These are phyloP conservation scores for Phialophora tarda DNA, from an alignment of 2,329 filamentous ascomycete species.

Conservation along the genomic window DNA sequence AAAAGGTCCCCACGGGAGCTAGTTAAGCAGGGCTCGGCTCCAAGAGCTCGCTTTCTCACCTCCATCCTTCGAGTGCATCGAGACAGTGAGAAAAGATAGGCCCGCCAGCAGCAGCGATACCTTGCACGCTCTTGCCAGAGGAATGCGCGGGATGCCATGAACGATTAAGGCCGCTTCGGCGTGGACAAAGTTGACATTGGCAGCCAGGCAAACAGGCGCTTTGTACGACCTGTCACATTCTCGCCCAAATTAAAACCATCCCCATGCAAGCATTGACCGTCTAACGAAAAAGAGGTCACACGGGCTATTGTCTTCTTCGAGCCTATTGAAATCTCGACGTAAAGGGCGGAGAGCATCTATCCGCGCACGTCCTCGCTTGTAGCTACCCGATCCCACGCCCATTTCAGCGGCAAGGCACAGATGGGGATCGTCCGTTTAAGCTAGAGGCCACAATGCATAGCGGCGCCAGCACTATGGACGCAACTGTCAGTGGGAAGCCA, in stretches of 20 bases:
- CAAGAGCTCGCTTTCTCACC: too few species aligned
- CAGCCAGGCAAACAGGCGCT: conserved; percentile 16
- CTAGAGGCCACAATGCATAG: conserved; percentile 11
- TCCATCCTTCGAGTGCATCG: not conserved
- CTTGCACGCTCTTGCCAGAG: not conserved
- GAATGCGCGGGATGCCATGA: not conserved
- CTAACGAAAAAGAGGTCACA: conserved; percentile 16
- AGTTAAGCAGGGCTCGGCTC: not conserved
- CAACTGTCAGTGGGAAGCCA: conserved; percentile 16
- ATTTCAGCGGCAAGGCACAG: not conserved
- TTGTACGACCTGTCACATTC: conserved; percentile 37
- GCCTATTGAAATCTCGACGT: conserved; percentile 33
- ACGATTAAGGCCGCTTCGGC: not conserved
- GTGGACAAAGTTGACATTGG: conserved; percentile 29
- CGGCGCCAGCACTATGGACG: conserved; percentile 23
- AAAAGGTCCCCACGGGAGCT: too few species aligned
- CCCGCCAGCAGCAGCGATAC: conserved; percentile 1
- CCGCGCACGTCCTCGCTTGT: conserved; percentile 12
- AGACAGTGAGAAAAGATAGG: not conserved
- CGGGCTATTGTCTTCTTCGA: conserved; percentile 14
- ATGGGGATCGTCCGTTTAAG: conserved; percentile 17
- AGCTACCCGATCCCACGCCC: not conserved
- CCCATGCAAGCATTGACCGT: conserved; percentile 30
- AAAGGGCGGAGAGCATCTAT: conserved; percentile 34
- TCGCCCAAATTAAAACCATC: conserved; percentile 32